Percentiles rank a stretch among this genome's conserved stretches.
Evolutionary conservation across 2,329 filamentous ascomycete species (phyloP).

Genomic region (Colletotrichum chlorophyti): DNA sequence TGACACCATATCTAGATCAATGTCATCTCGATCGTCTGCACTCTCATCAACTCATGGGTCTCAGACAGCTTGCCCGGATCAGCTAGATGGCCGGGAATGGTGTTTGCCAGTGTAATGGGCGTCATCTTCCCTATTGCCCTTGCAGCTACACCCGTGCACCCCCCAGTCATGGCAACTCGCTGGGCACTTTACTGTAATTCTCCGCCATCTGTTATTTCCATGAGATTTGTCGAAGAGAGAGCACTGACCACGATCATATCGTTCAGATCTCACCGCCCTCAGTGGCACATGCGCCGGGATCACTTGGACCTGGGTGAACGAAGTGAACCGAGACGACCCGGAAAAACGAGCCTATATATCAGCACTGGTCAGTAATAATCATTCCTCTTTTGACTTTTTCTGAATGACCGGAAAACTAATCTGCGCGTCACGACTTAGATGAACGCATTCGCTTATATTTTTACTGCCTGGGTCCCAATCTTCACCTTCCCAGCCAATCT

Average conservation of each 20-base stretch:
- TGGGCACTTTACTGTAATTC: constrained; percentile 34
- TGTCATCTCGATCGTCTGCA: constrained; percentile 32
- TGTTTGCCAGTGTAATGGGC: constrained; percentile 32
- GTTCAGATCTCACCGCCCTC: constrained; percentile 32
- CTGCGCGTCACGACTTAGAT: constrained; percentile 23
- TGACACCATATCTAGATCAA: constrained; percentile 31
- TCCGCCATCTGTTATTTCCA: not conserved
- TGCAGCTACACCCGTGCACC: constrained; percentile 34
- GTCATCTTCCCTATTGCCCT: constrained; percentile 35
- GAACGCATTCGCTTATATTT: constrained; percentile 38
- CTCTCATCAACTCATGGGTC: constrained; percentile 34
- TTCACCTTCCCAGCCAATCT: constrained; percentile 38
- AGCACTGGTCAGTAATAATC: constrained; percentile 32
- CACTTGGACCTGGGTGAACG: constrained; percentile 37
- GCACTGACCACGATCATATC: not conserved
- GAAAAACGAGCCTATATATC: constrained; percentile 37
- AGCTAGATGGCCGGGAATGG: constrained; percentile 35
- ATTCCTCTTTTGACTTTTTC: too few relatives aligned
- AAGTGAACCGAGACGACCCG: constrained; percentile 33
- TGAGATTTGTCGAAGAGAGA: not conserved
- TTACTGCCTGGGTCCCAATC: constrained; percentile 37
- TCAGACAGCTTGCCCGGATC: constrained; percentile 35
- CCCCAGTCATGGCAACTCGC: constrained; percentile 28
- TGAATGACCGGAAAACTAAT: too few relatives aligned
- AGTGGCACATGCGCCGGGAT: constrained; percentile 31